A percentile compares a stretch with the other conserved stretches of the same genome.
phyloP scores from a whole-genome alignment of 768 basidiomycete species.

The Steccherinum ochraceum region DNA sequence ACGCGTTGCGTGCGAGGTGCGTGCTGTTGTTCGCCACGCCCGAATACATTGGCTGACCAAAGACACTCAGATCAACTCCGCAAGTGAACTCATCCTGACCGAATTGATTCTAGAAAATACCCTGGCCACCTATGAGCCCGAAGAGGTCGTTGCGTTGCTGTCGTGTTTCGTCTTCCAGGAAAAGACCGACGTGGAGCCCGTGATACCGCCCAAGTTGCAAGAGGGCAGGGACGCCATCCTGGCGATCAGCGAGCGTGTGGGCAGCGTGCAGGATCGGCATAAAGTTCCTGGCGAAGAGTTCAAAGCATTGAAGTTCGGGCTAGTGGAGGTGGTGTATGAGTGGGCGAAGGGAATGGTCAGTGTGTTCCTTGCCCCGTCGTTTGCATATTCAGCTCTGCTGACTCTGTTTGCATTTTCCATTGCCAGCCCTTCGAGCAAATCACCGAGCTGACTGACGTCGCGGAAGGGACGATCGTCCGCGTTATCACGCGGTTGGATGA shows the following conservation, averaged over 20 bases:
- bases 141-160: constrained; percentile 92
- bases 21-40: not conserved
- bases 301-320: constrained; percentile 80
- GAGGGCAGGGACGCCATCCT: constrained; percentile 75
- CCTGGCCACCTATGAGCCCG: constrained; percentile 83
- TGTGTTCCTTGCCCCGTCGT: not conserved
- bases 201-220: constrained; percentile 72
- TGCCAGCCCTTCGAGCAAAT: constrained; percentile 92
- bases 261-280: constrained; percentile 70
- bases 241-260: constrained; percentile 72
- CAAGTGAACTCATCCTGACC: constrained; percentile 93
- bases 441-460: constrained; percentile 84
- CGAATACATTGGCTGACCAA: not conserved
- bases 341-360: constrained; percentile 98
- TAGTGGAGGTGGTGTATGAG: constrained; percentile 96
- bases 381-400: not conserved
- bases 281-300: constrained; percentile 78
- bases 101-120: constrained; percentile 97
- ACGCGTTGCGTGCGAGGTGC: constrained; percentile 94
- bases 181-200: constrained; percentile 87
- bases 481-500: constrained; percentile 95
- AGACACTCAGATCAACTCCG: constrained; percentile 81
- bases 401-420: not conserved
- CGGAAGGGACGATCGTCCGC: constrained; percentile 95
- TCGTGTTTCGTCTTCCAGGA: constrained; percentile 99